Conservation (phyloP, 1,284 basidiomycete genomes). For the Naganishia sp. region DNA sequence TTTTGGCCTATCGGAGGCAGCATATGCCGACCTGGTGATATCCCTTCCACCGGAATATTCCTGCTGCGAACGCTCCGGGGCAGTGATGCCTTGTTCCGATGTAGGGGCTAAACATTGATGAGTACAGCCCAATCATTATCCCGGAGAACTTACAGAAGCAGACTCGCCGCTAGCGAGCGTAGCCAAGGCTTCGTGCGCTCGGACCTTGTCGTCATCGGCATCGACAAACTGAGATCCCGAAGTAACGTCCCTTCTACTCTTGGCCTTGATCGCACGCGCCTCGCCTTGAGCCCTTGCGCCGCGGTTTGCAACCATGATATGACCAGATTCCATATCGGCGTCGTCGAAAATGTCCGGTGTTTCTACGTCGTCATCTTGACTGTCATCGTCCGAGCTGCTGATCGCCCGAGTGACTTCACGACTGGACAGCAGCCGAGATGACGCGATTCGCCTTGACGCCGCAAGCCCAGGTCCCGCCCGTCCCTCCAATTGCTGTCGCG, state of each 20-base stretch:
- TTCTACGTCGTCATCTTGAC: conserved; percentile 43
- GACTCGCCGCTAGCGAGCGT: conserved; percentile 73
- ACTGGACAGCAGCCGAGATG: conserved; percentile 17
- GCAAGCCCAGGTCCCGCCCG: conserved; percentile 13
- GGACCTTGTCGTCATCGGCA: conserved; percentile 81
- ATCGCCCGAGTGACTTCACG: conserved; percentile 21
- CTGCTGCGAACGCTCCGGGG: conserved; percentile 41
- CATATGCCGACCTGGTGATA: conserved; percentile 24
- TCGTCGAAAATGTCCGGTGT: conserved; percentile 13
- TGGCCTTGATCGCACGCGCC: conserved; percentile 6
- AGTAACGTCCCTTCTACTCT: conserved; percentile 25
- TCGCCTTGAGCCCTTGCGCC: conserved; percentile 19
- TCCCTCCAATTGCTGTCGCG: conserved; percentile 18
- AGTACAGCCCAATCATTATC: not conserved
- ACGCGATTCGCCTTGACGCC: conserved; percentile 17
- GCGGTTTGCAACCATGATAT: conserved; percentile 26
- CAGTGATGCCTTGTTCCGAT: conserved; percentile 24
- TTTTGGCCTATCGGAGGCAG: conserved; percentile 50
- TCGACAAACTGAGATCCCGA: conserved; percentile 83
- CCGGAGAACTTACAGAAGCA: conserved; percentile 42
- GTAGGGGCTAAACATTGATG: conserved; percentile 23
- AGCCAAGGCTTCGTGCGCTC: conserved; percentile 68
- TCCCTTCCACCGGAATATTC: conserved; percentile 33
- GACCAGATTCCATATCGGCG: conserved; percentile 12
- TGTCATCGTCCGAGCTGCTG: not conserved